phyloP scores from a whole-genome alignment of 2,329 filamentous ascomycete genomes.

The Talaromyces albobiverticillius region DNA sequence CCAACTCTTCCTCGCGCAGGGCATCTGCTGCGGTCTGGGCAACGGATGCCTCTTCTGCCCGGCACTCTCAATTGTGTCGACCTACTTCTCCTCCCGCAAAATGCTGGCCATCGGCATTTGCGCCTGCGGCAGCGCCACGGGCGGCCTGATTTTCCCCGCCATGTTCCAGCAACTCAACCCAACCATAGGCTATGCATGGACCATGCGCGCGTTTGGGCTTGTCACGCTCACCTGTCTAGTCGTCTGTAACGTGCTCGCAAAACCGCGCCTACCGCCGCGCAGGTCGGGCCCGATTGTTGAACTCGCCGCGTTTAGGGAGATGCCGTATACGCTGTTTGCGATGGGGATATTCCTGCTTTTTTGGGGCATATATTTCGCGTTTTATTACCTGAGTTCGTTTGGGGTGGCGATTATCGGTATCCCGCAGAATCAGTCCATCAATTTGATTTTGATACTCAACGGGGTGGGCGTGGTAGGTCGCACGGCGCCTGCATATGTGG shows the following conservation, averaged over 20 bases:
- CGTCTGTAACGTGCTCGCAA: not conserved
- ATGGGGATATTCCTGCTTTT: too few species aligned
- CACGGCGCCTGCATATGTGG: too few species aligned
- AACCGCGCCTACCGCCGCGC: not conserved
- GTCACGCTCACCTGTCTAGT: not conserved
- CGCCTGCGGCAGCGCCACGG: conserved; percentile 35
- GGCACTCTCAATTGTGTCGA: conserved; percentile 18
- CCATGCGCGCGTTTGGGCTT: conserved; percentile 4
- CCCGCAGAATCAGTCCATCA: too few species aligned
- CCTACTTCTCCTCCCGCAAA: not conserved
- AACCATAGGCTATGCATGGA: conserved; percentile 16
- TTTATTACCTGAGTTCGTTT: too few species aligned
- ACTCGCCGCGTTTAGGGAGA: not conserved
- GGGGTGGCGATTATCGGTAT: too few species aligned
- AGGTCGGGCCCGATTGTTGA: conserved; percentile 3
- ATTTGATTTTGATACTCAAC: too few species aligned
- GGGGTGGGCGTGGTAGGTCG: too few species aligned
- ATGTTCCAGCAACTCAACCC: conserved; percentile 45
- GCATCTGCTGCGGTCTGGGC: conserved; percentile 41
- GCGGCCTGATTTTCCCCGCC: conserved; percentile 46
- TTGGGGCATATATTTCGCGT: too few species aligned
- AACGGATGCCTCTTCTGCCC: conserved; percentile 43
- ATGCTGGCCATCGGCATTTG: conserved; percentile 3
- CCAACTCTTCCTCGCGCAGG: conserved; percentile 50
- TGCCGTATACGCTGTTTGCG: too few species aligned